Evolutionary conservation across 1,284 basidiomycete species (phyloP).

Genomic region (Ganoderma sinense): DNA sequence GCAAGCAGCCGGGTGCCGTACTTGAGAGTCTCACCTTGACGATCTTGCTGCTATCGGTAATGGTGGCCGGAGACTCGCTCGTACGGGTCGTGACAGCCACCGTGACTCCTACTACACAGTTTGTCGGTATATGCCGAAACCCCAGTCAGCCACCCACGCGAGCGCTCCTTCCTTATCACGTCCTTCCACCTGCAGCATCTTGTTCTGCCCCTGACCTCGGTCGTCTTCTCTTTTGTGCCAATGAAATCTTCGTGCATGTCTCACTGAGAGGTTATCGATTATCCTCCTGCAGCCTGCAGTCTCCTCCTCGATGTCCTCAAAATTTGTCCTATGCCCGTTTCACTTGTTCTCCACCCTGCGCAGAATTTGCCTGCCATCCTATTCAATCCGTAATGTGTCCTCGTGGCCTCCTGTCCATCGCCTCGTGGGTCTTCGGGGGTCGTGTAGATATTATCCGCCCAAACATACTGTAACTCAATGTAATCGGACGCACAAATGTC

Average conservation of each 20-base stretch:
- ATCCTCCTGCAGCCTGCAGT: background rate
- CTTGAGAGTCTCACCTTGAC: slow-evolving; percentile 51
- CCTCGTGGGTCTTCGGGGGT: too few relatives aligned
- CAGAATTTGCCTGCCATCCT: too few relatives aligned
- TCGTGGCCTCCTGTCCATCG: too few relatives aligned
- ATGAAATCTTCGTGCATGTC: background rate
- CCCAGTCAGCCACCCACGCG: slow-evolving; percentile 24
- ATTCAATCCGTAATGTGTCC: too few relatives aligned
- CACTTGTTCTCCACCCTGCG: too few relatives aligned
- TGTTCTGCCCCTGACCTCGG: too few relatives aligned
- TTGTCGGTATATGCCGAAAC: slow-evolving; percentile 46
- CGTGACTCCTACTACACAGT: slow-evolving; percentile 58
- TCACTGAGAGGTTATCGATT: too few relatives aligned
- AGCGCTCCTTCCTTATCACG: slow-evolving; percentile 13
- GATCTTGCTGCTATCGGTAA: slow-evolving; percentile 56
- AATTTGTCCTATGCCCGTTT: too few relatives aligned
- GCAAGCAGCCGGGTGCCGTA: slow-evolving; percentile 35
- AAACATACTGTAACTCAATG: too few relatives aligned
- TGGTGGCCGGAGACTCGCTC: slow-evolving; percentile 44
- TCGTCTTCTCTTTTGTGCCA: too few relatives aligned
- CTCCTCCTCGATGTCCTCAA: background rate
- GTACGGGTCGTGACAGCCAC: slow-evolving; percentile 50
- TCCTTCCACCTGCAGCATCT: background rate
- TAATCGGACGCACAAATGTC: too few relatives aligned
- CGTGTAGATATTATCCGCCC: too few relatives aligned